Evolutionary conservation across 75 land plant species (phyloP), one percentile per base, ranked within the genome.

Genomic region (Pinus tabuliformis): DNA sequence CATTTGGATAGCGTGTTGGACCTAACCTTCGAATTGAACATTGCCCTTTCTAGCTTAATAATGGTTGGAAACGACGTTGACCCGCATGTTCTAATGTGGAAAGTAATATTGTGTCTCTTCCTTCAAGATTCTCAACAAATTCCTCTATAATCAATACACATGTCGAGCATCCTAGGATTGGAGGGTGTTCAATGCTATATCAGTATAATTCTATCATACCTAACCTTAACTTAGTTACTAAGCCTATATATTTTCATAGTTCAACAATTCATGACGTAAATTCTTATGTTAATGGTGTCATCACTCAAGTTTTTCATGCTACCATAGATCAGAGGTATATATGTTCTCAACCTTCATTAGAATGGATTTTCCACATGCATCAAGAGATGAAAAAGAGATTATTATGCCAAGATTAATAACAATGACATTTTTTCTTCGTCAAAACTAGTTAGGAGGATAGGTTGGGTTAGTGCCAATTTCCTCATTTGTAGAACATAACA

Each of bases 51-150:
- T 18, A 17, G 8, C 22, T 37, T 42, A n/a, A 68, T 3, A 24
- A 68, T 68, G 18, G 42, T 68, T 39, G 20, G 21, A 33, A n/a
- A 39, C 52, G 71, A 42, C n/a, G 9, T 17, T n/a, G 52, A 18
- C 22, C 52, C 20, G 0, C 21, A 42, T 52, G 42, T 11, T 42
- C n/a, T 18, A 68, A 68, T 15, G 22, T 68, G 42, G 71, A 42
- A 68, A 39, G 11, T n/a, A 39, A 7, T 7, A 17, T 39, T 9
- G 71, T 18, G n/a, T 36, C 49, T 36, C 71, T 42, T 68, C 71
- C 71, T 68, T 21, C 49, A 20, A 52, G 71, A 68, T 68, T 18
- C 30, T 49, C 74, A 72, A 16, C 28, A 72, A 56, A 56, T 72
- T 52, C 74, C 58, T 72, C 36, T 56, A 20, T 22, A 18, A 17